Conservation (phyloP, 148 eudicot genomes). For the Nepenthes gracilis region DNA sequence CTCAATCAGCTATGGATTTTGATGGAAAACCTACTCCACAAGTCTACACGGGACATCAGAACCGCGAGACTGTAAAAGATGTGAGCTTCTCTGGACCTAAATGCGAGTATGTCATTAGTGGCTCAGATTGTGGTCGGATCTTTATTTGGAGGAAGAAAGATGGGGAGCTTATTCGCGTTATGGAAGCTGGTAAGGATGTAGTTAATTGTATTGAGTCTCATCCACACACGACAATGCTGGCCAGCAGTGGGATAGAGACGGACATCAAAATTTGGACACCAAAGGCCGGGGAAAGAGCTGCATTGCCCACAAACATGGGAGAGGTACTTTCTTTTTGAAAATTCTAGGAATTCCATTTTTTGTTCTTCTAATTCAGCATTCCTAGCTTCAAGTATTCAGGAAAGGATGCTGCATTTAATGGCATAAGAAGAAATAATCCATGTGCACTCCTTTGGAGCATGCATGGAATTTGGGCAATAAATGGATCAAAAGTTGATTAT, state of each 20-base stretch:
- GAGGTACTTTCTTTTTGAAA: slow-evolving; percentile 30
- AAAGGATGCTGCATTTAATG: no score
- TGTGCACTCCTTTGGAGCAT: no score
- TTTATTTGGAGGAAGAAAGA: slow-evolving; percentile 82
- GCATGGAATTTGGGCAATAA: no score
- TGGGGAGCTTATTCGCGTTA: slow-evolving; percentile 74
- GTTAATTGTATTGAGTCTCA: slow-evolving; percentile 86
- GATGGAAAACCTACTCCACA: slow-evolving; percentile 33
- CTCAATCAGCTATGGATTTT: slow-evolving; percentile 20
- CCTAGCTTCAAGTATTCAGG: background rate
- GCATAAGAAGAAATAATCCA: no score
- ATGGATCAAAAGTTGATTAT: no score
- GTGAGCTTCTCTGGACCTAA: slow-evolving; percentile 84
- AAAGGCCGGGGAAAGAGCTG: slow-evolving; percentile 50
- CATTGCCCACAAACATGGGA: slow-evolving; percentile 52
- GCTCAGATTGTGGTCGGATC: slow-evolving; percentile 93
- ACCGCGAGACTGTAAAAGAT: slow-evolving; percentile 69
- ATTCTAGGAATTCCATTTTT: background rate
- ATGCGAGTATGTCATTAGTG: slow-evolving; percentile 80
- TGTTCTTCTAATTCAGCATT: background rate
- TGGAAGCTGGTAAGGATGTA: slow-evolving; percentile 70
- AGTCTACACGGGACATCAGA: slow-evolving; percentile 73
- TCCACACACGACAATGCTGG: slow-evolving; percentile 67
- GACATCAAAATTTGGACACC: slow-evolving; percentile 89
- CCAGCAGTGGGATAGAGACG: slow-evolving; percentile 79